Conservation (phyloP, 805 yeast species). For the Suhomyces faveliae region DNA sequence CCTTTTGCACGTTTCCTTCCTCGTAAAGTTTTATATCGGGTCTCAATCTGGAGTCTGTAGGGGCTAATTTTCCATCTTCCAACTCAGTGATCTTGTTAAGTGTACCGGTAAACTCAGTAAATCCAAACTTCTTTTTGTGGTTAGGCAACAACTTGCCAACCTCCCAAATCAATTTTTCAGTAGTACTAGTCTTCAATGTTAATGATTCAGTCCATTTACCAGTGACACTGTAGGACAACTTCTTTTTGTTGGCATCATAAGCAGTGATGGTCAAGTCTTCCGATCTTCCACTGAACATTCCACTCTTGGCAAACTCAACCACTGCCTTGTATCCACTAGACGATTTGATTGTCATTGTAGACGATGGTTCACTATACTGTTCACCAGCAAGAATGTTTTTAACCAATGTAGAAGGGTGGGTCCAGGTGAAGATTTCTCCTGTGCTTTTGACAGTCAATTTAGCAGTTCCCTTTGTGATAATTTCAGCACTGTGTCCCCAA, state of each 20-base stretch:
- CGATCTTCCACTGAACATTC: slow-evolving; percentile 80
- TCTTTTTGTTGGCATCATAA: slow-evolving; percentile 33
- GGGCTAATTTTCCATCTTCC: slow-evolving; percentile 65
- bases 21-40: slow-evolving; percentile 83
- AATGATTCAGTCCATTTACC: slow-evolving; percentile 88
- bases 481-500: slow-evolving; percentile 92
- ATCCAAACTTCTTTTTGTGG: slow-evolving; percentile 71
- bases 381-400: slow-evolving; percentile 94
- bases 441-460: slow-evolving; percentile 54
- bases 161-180: slow-evolving; percentile 60
- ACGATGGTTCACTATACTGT: slow-evolving; percentile 84
- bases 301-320: slow-evolving; percentile 74
- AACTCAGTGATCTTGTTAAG: slow-evolving; percentile 75
- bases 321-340: slow-evolving; percentile 68
- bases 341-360: slow-evolving; percentile 62
- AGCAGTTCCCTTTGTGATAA: slow-evolving; percentile 70
- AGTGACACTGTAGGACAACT: slow-evolving; percentile 41
- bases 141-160: slow-evolving; percentile 63
- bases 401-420: slow-evolving; percentile 76
- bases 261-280: slow-evolving; percentile 59
- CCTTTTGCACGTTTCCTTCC: slow-evolving; percentile 62
- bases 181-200: slow-evolving; percentile 40
- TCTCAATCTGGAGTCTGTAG: slow-evolving; percentile 85
- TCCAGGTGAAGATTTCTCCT: slow-evolving; percentile 78
- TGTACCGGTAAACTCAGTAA: slow-evolving; percentile 76